Evolutionary conservation across 2,329 filamentous ascomycete species (phyloP).

Genomic region (Stagonosporopsis vannaccii): DNA sequence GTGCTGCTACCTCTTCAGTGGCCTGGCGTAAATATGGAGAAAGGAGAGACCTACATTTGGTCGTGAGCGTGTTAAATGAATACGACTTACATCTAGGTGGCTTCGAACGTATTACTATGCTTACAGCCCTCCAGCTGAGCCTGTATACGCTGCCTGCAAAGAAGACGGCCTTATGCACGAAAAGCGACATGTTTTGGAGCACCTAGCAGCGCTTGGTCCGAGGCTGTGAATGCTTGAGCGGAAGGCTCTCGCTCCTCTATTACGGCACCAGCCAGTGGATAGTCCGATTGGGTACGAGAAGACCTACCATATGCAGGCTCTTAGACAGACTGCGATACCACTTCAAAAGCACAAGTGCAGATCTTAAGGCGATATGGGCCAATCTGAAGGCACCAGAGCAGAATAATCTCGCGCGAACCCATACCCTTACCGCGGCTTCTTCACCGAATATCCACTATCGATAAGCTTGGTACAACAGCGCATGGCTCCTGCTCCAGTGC

Average conservation of each 20-base stretch:
- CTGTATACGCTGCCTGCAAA: not conserved
- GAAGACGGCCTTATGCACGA: not conserved
- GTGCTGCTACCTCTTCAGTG: not conserved
- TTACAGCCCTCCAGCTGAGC: not conserved
- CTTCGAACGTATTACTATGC: not conserved
- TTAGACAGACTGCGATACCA: not conserved
- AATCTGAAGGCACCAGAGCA: not conserved
- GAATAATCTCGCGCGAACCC: not conserved
- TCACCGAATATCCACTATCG: slow-evolving; percentile 13
- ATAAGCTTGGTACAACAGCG: slow-evolving; percentile 10
- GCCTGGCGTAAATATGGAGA: not conserved
- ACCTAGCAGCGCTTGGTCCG: not conserved
- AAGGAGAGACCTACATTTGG: not conserved
- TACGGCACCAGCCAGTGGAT: no score
- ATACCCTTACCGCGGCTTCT: slow-evolving; percentile 1
- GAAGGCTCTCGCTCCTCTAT: not conserved
- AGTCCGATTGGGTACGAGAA: no score
- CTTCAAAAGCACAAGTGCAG: not conserved
- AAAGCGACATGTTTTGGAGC: no score
- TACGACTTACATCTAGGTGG: not conserved
- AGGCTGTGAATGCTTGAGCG: not conserved
- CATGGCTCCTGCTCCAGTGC: not conserved
- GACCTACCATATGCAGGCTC: not conserved
- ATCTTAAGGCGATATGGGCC: not conserved
- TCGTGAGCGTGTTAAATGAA: not conserved